phyloP scores from a whole-genome alignment of 1,284 basidiomycete species.

The Ceratobasidium sp. region DNA sequence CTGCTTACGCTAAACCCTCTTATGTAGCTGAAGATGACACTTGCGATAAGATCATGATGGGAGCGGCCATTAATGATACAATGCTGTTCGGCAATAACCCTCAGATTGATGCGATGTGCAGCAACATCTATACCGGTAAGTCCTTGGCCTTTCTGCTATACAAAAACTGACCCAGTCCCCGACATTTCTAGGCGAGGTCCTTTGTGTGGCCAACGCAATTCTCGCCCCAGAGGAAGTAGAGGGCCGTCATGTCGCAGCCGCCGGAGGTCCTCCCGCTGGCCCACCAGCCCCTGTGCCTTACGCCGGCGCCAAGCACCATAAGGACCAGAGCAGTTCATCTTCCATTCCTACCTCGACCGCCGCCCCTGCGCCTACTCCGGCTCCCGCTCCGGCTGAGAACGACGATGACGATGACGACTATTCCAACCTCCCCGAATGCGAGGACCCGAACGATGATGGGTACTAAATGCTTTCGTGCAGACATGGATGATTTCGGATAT shows the following conservation, averaged over 20 bases:
- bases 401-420: constrained; percentile 58
- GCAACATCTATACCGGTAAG: constrained; percentile 74
- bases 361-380: constrained; percentile 1
- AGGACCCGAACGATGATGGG: constrained; percentile 58
- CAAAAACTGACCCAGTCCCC: constrained; percentile 27
- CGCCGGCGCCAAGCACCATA: constrained; percentile 52
- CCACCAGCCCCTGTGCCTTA: constrained; percentile 55
- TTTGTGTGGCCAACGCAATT: constrained; percentile 64
- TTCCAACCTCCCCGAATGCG: constrained; percentile 71
- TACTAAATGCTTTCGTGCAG: neutral
- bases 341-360: neutral
- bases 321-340: constrained; percentile 52
- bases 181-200: constrained; percentile 61
- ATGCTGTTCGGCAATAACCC: constrained; percentile 75
- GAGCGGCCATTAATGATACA: constrained; percentile 64
- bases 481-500: neutral
- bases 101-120: constrained; percentile 70
- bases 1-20: neutral
- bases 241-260: constrained; percentile 58
- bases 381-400: constrained; percentile 49
- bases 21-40: constrained; percentile 60
- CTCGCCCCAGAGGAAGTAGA: constrained; percentile 59
- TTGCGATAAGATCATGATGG: constrained; percentile 64
- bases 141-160: constrained; percentile 52
- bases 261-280: constrained; percentile 51